Conservation (phyloP, 768 basidiomycete species). For the Suillus sp. region DNA sequence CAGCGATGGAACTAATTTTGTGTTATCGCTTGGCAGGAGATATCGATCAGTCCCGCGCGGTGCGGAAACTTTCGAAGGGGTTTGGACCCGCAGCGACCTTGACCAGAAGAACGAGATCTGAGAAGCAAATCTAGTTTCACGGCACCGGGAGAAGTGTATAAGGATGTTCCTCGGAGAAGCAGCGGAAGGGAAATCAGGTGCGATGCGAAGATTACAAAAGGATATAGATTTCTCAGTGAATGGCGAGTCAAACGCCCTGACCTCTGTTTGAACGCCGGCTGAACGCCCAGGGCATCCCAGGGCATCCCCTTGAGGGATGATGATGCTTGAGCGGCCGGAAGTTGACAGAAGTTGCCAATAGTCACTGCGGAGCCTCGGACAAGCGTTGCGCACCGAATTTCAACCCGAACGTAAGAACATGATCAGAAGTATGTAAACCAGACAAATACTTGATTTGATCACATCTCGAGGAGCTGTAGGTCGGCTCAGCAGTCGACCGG, state of each 20-base stretch:
- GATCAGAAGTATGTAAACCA: not conserved
- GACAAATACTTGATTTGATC: slow-evolving; percentile 1
- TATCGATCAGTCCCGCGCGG: not conserved
- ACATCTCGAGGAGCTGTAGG: not conserved
- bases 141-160: slow-evolving; percentile 14
- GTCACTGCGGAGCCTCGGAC: not conserved
- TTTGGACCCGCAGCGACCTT: not conserved
- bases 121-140: slow-evolving; percentile 9
- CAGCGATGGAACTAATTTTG: not conserved
- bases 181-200: slow-evolving; percentile 6
- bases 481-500: not conserved
- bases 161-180: slow-evolving; percentile 14
- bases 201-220: not conserved
- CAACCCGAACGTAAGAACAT: slow-evolving; percentile 5
- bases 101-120: not conserved
- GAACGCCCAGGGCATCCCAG: not conserved
- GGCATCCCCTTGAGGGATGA: not conserved
- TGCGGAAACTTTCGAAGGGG: not conserved
- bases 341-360: not conserved
- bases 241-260: not conserved
- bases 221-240: slow-evolving; percentile 1
- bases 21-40: slow-evolving; percentile 3
- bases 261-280: slow-evolving; percentile 4
- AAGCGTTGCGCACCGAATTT: not conserved
- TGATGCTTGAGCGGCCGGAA: slow-evolving; percentile 4